Conservation (phyloP, 2,329 filamentous ascomycete genomes). For the Alternaria gaisen region DNA sequence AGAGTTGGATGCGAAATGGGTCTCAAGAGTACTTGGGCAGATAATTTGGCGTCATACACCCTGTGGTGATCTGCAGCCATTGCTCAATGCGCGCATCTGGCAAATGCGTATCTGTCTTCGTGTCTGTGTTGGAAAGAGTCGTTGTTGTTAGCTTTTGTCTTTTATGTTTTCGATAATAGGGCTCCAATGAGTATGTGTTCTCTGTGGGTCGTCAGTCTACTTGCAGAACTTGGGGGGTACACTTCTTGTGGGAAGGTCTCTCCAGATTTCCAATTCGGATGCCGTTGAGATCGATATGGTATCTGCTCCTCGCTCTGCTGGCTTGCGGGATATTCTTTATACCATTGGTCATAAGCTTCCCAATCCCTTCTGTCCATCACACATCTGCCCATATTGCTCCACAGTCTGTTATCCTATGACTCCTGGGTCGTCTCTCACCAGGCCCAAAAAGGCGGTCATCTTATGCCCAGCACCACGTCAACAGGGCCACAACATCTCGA, state of each 20-base stretch:
- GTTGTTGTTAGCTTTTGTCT: not conserved
- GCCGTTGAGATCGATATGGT: not conserved
- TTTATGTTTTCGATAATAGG: not conserved
- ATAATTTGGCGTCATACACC: not conserved
- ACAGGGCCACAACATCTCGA: not conserved
- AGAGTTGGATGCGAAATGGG: not conserved
- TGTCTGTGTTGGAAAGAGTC: not conserved
- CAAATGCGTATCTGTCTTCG: not conserved
- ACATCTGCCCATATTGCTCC: not conserved
- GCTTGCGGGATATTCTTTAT: too few relatives aligned
- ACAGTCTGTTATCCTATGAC: not conserved
- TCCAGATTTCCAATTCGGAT: not conserved
- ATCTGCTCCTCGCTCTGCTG: not conserved
- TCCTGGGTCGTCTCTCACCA: conserved; percentile 4
- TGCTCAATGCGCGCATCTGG: not conserved
- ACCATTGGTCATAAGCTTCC: not conserved
- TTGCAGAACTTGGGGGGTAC: not conserved
- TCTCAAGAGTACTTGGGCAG: not conserved
- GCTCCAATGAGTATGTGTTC: not conserved
- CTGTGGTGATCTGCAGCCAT: not conserved
- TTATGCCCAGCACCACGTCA: not conserved
- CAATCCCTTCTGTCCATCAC: not conserved
- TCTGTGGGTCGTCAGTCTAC: not conserved
- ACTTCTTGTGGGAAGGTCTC: not conserved
- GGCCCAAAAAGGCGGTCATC: not conserved